phyloP scores from a whole-genome alignment of 176 grass and related monocot genomes.

The Puya raimondii region DNA sequence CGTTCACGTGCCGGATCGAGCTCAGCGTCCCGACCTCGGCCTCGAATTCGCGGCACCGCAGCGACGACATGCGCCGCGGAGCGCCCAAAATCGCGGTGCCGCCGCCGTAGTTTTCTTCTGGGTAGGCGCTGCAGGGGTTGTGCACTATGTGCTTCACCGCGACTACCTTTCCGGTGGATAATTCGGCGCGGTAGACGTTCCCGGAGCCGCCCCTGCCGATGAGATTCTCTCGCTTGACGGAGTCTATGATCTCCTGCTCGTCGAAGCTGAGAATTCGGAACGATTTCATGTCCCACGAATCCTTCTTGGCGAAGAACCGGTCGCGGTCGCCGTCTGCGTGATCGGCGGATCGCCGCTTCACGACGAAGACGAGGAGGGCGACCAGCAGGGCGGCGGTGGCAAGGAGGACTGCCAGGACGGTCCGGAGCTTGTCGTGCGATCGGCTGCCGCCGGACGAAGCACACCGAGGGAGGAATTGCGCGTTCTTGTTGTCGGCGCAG shows the following conservation, averaged over 20 bases:
- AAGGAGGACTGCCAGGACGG: constrained; percentile 40
- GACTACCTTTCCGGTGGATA: constrained; percentile 38
- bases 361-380: constrained; percentile 38
- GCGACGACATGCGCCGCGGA: constrained; percentile 25
- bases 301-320: constrained; percentile 36
- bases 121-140: not conserved
- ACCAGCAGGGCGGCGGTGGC: constrained; percentile 32
- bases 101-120: not conserved
- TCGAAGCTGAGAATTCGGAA: constrained; percentile 66
- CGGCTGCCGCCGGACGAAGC: not conserved
- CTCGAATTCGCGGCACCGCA: constrained; percentile 67
- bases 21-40: constrained; percentile 82
- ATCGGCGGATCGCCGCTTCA: constrained; percentile 16
- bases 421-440: constrained; percentile 18
- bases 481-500: constrained; percentile 29
- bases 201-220: constrained; percentile 86
- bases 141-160: constrained; percentile 71
- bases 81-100: constrained; percentile 23
- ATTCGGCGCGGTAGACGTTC: constrained; percentile 75
- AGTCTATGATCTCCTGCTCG: constrained; percentile 58
- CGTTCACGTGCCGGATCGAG: constrained; percentile 76
- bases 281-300: constrained; percentile 70
- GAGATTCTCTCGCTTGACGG: constrained; percentile 65
- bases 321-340: not conserved
- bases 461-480: constrained; percentile 38